A percentile compares a stretch with the other conserved stretches of the same genome.
Conservation (phyloP, 129 eudicot genomes). For the Smallanthus sonchifolius region DNA sequence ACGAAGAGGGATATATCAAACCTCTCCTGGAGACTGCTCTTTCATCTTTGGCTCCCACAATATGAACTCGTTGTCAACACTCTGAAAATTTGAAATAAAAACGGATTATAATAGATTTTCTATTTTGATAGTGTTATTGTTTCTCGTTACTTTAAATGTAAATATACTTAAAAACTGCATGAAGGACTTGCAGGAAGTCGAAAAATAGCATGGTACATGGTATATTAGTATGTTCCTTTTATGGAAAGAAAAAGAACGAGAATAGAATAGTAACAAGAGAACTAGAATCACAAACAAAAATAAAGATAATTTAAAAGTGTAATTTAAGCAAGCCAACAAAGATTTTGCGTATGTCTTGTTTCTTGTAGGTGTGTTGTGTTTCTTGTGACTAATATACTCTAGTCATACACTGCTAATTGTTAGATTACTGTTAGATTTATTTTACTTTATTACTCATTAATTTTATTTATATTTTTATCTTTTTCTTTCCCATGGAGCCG, state of each 20-base stretch:
- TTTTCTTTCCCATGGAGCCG: too few relatives aligned
- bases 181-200: background rate
- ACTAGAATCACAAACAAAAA: conserved; percentile 2
- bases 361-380: too few relatives aligned
- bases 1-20: conserved; percentile 32
- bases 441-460: too few relatives aligned
- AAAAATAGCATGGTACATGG: background rate
- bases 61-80: conserved; percentile 93
- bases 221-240: background rate
- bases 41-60: conserved; percentile 98
- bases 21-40: conserved; percentile 99
- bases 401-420: too few relatives aligned
- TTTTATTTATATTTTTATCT: too few relatives aligned
- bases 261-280: background rate
- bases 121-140: background rate
- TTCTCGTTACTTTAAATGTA: background rate
- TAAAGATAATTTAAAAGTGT: background rate
- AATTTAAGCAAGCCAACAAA: background rate
- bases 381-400: too few relatives aligned
- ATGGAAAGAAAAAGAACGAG: background rate
- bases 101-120: background rate
- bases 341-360: too few relatives aligned
- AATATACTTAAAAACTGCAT: background rate
- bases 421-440: too few relatives aligned
- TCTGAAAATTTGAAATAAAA: conserved; percentile 37